Conservation (phyloP, 2,329 filamentous ascomycete genomes). For the Ophiostoma piceae region DNA sequence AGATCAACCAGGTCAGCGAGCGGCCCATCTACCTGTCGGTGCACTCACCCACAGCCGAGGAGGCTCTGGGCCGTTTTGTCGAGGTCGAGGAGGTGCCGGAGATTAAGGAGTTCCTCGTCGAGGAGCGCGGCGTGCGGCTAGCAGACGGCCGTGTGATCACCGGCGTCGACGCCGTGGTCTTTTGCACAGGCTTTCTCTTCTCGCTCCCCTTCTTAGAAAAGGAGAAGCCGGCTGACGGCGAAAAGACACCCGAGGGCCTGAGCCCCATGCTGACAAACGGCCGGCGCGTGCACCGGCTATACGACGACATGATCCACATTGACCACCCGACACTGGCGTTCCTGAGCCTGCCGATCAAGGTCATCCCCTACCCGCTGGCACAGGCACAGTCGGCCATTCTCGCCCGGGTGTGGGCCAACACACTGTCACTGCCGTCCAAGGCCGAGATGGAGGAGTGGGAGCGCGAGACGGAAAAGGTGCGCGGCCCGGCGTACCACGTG, state of each 20-base stretch:
- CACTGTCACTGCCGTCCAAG: slow-evolving; percentile 52
- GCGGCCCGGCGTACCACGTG: slow-evolving; percentile 43
- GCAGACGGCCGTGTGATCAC: slow-evolving; percentile 58
- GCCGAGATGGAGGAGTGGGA: slow-evolving; percentile 69
- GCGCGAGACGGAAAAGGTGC: slow-evolving; percentile 47
- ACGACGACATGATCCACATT: slow-evolving; percentile 73
- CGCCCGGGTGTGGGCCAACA: slow-evolving; percentile 69
- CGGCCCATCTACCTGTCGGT: slow-evolving; percentile 61
- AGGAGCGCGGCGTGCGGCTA: slow-evolving; percentile 58
- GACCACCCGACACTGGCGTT: slow-evolving; percentile 74
- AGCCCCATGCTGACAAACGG: slow-evolving; percentile 58
- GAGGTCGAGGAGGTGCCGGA: slow-evolving; percentile 49
- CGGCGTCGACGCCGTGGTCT: slow-evolving; percentile 70
- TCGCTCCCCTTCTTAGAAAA: slow-evolving; percentile 65
- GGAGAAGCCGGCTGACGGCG: not conserved
- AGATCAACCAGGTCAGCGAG: slow-evolving; percentile 60
- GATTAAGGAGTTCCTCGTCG: slow-evolving; percentile 53
- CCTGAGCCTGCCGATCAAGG: slow-evolving; percentile 66
- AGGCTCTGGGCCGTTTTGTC: slow-evolving; percentile 40
- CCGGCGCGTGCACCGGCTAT: slow-evolving; percentile 64
- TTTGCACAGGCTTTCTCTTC: slow-evolving; percentile 87
- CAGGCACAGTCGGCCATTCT: slow-evolving; percentile 76
- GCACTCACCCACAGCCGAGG: slow-evolving; percentile 45
- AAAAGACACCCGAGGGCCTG: slow-evolving; percentile 31
- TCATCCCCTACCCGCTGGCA: slow-evolving; percentile 80